These are phyloP conservation scores for Phialocephala sp. DNA, from an alignment of 2,329 filamentous ascomycete species.

Conservation along the genomic window DNA sequence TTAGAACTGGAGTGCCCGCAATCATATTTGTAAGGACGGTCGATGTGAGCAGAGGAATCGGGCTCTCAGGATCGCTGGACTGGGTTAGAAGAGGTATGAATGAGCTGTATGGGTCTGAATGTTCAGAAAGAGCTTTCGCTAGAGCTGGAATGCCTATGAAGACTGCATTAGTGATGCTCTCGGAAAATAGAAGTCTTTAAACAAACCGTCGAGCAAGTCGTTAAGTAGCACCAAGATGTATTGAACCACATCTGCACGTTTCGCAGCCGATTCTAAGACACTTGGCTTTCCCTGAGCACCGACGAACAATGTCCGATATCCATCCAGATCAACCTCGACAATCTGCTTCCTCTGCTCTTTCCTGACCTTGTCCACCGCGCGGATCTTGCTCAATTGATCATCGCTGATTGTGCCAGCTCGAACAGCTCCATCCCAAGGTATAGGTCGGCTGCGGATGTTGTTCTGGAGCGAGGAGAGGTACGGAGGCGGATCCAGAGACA, in stretches of 20 bases:
- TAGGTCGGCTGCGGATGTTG: slow-evolving; percentile 94
- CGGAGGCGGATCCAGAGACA: slow-evolving; percentile 91
- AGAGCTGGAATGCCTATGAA: slow-evolving; percentile 76
- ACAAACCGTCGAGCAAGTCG: slow-evolving; percentile 84
- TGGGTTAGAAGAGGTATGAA: slow-evolving; percentile 84
- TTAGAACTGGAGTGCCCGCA: slow-evolving; percentile 63
- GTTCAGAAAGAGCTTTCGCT: slow-evolving; percentile 75
- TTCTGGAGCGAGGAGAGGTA: slow-evolving; percentile 90
- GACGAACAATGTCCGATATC: slow-evolving; percentile 81
- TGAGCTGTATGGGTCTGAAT: slow-evolving; percentile 78
- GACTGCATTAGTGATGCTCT: slow-evolving; percentile 15
- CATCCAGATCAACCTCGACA: slow-evolving; percentile 79
- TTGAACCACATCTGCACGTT: slow-evolving; percentile 89
- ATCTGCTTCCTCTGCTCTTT: slow-evolving; percentile 87
- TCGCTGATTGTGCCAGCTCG: slow-evolving; percentile 93
- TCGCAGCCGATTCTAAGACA: slow-evolving; percentile 84
- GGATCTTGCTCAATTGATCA: slow-evolving; percentile 92
- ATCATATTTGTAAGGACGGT: slow-evolving; percentile 84
- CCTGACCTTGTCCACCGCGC: slow-evolving; percentile 93
- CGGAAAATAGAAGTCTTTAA: background rate
- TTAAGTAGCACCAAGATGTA: slow-evolving; percentile 90
- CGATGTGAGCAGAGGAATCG: slow-evolving; percentile 87
- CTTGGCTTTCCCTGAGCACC: slow-evolving; percentile 72
- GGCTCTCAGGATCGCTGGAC: slow-evolving; percentile 74
- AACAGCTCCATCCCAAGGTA: slow-evolving; percentile 97